Percentiles rank a stretch among this genome's conserved stretches.
Conservation (phyloP, 2,329 filamentous ascomycete genomes). For the Phaeophleospora eucalypticola region DNA sequence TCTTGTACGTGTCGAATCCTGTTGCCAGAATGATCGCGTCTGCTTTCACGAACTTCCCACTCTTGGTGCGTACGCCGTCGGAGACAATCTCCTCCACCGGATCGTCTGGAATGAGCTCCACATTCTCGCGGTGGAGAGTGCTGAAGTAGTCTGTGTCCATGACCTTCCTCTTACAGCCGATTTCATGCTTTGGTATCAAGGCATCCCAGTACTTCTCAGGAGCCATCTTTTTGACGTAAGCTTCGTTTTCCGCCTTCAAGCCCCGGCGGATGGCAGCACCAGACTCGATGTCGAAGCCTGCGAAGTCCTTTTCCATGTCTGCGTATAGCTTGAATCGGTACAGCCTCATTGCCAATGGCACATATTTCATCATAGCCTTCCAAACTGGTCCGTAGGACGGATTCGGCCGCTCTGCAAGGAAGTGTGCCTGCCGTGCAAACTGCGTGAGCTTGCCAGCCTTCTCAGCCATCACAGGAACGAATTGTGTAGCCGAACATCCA, state of each 20-base stretch:
- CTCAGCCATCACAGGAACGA: slow-evolving; percentile 43
- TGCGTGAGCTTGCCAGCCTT: slow-evolving; percentile 43
- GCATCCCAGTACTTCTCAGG: slow-evolving; percentile 44
- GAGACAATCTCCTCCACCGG: slow-evolving; percentile 39
- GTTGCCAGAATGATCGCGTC: slow-evolving; percentile 49
- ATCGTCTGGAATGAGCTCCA: slow-evolving; percentile 40
- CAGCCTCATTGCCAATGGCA: slow-evolving; percentile 44
- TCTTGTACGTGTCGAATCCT: slow-evolving; percentile 47
- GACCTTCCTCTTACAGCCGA: slow-evolving; percentile 49
- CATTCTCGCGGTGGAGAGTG: slow-evolving; percentile 41
- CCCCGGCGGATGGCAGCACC: slow-evolving; percentile 37
- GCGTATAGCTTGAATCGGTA: slow-evolving; percentile 43
- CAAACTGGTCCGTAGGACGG: slow-evolving; percentile 39
- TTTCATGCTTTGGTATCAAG: slow-evolving; percentile 42
- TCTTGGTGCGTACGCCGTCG: slow-evolving; percentile 37
- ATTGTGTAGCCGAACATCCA: slow-evolving; percentile 48
- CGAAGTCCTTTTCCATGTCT: slow-evolving; percentile 44
- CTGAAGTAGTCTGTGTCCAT: slow-evolving; percentile 46
- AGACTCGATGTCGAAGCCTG: slow-evolving; percentile 39
- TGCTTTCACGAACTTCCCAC: slow-evolving; percentile 38
- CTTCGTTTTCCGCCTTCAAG: slow-evolving; percentile 37
- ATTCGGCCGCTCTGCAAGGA: slow-evolving; percentile 45
- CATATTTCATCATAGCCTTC: slow-evolving; percentile 44
- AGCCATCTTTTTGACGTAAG: slow-evolving; percentile 38
- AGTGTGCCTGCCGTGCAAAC: slow-evolving; percentile 51